Evolutionary conservation across 2,329 filamentous ascomycete genomes (phyloP), one percentile per base, ranked within the genome.

Genomic region (Tolypocladium tundrense): DNA sequence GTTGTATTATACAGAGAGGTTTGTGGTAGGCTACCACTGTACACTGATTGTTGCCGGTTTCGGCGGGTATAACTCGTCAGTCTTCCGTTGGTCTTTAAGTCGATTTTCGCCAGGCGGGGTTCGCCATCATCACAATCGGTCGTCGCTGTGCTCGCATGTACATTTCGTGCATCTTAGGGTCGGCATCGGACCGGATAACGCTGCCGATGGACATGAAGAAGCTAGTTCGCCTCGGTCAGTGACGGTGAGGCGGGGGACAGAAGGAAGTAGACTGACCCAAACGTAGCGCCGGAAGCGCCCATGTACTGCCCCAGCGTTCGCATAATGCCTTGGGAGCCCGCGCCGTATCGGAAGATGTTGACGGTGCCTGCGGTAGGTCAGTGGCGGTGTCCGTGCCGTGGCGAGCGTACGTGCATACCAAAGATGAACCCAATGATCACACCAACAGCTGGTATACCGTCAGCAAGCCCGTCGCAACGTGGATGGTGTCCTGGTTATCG

Each of bases 191-290:
- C 70, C 94, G 88, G 68, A 99, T 97, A 51, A 96, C 92, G 66
- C 91, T 96, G 65, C 94, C 94, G 66, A 99, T 96, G 59, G 90
- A 93, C 94, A 99, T 99, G 82, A 99, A 99, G 78, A 97, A 97
- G 31, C 84, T 87, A 62, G 24, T 57, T 13, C 2, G 35, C 43
- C 24, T 14, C 41, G 42, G 59, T 72, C 50, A 71, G 63, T 58
- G 40, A 53, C 14, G 10, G 24, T 42, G 53, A 54, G 24, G 45
- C 33, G 54, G 31, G 43, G 19, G 45, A 21, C 56, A 21, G 33
- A 48, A 40, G 16, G 3, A 33, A 37, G 37, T 7, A 37, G 33
- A 53, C 54, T 33, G 83, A 96, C 93, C 93, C 94, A 73, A 99
- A 99, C 11, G 93, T 97, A 53, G 91, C 91, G 45, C 92, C 92